Evolutionary conservation across 2,329 filamentous ascomycete genomes (phyloP), one percentile per base, ranked within the genome.

Genomic region (Lecanicillium sp.): DNA sequence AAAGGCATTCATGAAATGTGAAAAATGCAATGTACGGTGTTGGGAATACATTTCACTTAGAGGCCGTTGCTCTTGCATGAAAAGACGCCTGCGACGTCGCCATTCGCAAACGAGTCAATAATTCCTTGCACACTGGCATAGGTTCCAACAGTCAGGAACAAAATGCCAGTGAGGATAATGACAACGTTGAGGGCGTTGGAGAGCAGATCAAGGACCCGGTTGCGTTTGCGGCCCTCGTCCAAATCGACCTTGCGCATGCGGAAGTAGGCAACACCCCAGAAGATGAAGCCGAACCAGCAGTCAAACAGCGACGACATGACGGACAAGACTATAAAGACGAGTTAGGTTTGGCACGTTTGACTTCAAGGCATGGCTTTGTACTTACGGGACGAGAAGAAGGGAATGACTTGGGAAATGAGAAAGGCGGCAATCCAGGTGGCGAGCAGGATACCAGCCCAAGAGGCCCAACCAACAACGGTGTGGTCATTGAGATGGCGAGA

Each of bases 211-310:
- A 70, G 62, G 25, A 79, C 18, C 6, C 44, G 51, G 34, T 73
- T 77, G 25, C 74, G 66, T 2, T 62, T 64, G 45, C 67, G 71
- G 36, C 73, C 69, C 22, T 74, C 69, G 1, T 66, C 62, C 3
- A 70, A 55, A 6, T 86, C 81, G 2, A 74, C 81, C 15, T 65
- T 65, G 34, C 84, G 72, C 83, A 90, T 86, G 40, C 83, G 75
- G 53, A 88, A 74, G 55, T 87, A 90, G 1, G 84, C 85, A 2
- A 87, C 74, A 11, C 83, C 85, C 85, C 85, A 96, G 69, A 95
- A 96, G 55, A 95, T 94, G 69, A 95, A 96, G 17, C 89, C 89
- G 52, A 90, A 90, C 71, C 88, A 90, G 39, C 84, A 90, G 62
- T 95, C 87, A 55, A 95, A 95, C 2, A 95, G 74, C 4, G 87